Base-by-base conservation (phyloP, 1,139 yeast genomes). In the Taiozyma sp. region DNA sequence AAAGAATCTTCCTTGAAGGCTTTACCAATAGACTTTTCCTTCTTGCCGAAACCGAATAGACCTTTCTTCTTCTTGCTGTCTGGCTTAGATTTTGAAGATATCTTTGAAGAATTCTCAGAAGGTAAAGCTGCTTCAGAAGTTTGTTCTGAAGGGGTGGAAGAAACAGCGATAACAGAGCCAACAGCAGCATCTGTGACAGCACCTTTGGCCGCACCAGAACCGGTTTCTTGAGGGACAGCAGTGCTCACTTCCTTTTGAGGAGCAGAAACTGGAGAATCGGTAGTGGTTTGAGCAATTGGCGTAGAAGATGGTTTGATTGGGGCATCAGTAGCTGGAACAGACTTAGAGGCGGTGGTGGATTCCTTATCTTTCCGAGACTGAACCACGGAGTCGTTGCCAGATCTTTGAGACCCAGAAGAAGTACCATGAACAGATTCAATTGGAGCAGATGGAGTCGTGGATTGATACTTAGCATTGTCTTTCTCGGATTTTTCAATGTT, bases 91-190 rank as follows among this genome's bases (percentile, higher is more conserved):
- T 30, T 13, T 7, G 43, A 37, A 21, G 43, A 32, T 19, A 16
- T 30, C 34, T 16, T 32, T 14, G 44, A 13, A 7, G 41, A 42
- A 2, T 35, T 8, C 16, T 69, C 71, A 9, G 67, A 68, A 52
- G 60, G 61, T 30, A 57, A 52, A 7, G 62, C 57, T 7, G 52
- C 40, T n/a, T 50, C 47, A 21, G 59, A 55, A 6, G 55, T 19
- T 4, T 40, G 22, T 14, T 14, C 22, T 1, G 44, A 11, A 16
- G 39, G 4, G 26, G 45, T 11, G 42, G 44, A 24, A 22, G 43
- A 28, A 10, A 26, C n/a, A 16, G 42, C 9, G 19, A 9, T 28
- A 37, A 42, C n/a, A 19, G 43, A 11, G 5, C 26, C 41, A 14
- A 9, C 34, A 24, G 26, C 51, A 32, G 46, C 54, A 32, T 47